phyloP scores from a whole-genome alignment of 345 rosid genomes.

The Sisymbrium altissimum region DNA sequence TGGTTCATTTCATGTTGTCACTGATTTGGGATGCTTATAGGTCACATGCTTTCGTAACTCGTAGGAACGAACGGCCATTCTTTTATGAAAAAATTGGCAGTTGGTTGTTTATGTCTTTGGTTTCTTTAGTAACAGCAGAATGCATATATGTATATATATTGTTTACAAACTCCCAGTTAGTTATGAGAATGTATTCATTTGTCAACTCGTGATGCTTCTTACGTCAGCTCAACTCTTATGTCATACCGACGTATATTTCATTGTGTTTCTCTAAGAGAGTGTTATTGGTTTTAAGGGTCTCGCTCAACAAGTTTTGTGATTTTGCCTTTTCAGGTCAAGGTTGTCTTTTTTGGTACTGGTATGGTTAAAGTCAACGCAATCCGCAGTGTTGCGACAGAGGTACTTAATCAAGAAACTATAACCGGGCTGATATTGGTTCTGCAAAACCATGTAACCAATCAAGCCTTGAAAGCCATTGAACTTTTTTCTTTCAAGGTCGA shows the following conservation, averaged over 20 bases:
- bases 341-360: constrained; percentile 62
- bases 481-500: constrained; percentile 78
- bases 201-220: constrained; percentile 10
- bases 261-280: neutral
- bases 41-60: neutral
- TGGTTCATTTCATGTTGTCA: neutral
- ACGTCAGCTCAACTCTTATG: constrained; percentile 5
- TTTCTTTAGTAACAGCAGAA: neutral
- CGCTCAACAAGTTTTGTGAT: constrained; percentile 1
- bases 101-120: neutral
- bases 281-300: neutral
- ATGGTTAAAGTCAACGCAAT: constrained; percentile 61
- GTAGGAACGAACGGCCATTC: neutral
- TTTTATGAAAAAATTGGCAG: neutral
- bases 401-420: constrained; percentile 56
- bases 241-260: neutral
- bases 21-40: neutral
- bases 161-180: neutral
- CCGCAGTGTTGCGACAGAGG: constrained; percentile 53
- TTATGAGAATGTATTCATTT: neutral
- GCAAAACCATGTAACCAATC: constrained; percentile 70
- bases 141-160: neutral
- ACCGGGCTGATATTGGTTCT: constrained; percentile 64
- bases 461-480: constrained; percentile 72
- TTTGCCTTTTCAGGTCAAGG: constrained; percentile 52